Base-by-base conservation (phyloP, 192 early-diverging fungal genomes). In the Haplosporangium gracile region DNA sequence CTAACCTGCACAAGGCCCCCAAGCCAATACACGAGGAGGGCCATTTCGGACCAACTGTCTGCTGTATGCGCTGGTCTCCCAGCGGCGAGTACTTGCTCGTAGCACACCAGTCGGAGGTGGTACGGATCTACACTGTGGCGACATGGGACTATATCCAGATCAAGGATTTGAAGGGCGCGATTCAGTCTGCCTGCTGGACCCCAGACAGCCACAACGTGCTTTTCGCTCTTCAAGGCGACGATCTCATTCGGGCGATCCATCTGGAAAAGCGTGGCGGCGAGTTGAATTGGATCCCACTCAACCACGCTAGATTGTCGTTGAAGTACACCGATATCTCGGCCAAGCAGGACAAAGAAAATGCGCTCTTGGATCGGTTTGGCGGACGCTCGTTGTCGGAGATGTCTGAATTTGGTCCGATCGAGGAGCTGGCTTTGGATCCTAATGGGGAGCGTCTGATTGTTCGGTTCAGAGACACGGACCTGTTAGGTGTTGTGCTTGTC, bases 141-240 rank as follows among this genome's bases (percentile, higher is more conserved):
- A 86, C 79, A 6, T 80, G 84, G 79, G 76, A 80, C 5, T 73
- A 80, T 68, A 76, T 81, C 34, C 75, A 80, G 11, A 73, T 86
- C n/a, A 81, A 68, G n/a, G 84, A 81, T 24, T 20, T 86, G 39
- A 71, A 73, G 36, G 84, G 84, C 15, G 57, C 75, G 5, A 36
- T 86, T 29, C 78, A 93, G 86, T 87, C 90, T 65, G 92, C 91
- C 13, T 89, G 88, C 63, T 94, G 94, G 94, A 89, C 91, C 16
- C 92, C 91, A n/a, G 93, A 94, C 55, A 89, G 91, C 49, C 70
- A 78, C 68, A 93, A 89, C 39, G 51, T 94, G 38, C 90, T 93
- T 32, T 94, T 89, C 76, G 84, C 92, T 8, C 82, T 94, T 57
- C 79, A 83, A 34, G 90, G 82, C 9, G 88, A 90, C 51, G 74